Evolutionary conservation across 176 grass and related monocot species (phyloP).

Genomic region (Puccinellia tenuiflora): DNA sequence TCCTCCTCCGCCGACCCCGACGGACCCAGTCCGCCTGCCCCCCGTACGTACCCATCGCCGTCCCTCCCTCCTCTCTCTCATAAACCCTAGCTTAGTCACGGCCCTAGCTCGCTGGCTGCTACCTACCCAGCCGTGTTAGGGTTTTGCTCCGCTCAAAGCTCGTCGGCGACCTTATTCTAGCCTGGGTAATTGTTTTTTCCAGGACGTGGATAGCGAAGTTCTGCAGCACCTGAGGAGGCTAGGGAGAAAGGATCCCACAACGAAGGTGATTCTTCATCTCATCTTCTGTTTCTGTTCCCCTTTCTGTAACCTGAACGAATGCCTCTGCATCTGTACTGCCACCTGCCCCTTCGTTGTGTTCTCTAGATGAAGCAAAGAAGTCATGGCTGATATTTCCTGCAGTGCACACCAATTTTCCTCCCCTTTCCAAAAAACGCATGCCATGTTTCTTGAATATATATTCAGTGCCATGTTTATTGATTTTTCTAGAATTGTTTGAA

Average conservation of each 20-base stretch:
- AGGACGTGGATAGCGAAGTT: conserved; percentile 77
- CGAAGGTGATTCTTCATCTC: conserved; percentile 49
- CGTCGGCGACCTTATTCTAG: background rate
- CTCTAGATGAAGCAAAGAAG: background rate
- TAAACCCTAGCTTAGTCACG: background rate
- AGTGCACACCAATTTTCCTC: background rate
- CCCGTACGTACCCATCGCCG: conserved; percentile 24
- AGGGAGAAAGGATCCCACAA: conserved; percentile 86
- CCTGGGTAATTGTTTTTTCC: background rate
- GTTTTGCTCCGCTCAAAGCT: background rate
- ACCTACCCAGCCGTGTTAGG: background rate
- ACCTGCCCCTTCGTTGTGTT: background rate
- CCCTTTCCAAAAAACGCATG: background rate
- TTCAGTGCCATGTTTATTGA: no score
- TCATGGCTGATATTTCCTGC: background rate
- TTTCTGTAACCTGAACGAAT: no score
- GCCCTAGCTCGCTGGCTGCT: background rate
- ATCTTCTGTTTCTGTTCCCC: no score
- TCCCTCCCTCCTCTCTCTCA: background rate
- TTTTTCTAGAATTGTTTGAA: background rate
- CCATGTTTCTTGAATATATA: background rate
- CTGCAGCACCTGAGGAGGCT: conserved; percentile 83
- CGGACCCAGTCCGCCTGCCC: background rate
- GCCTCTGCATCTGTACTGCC: no score
- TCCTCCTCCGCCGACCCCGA: conserved; percentile 49